Percentiles rank a stretch among this genome's conserved stretches.
Evolutionary conservation across 1,139 yeast species (phyloP).

Genomic region (Nakaseomyces glabratus): DNA sequence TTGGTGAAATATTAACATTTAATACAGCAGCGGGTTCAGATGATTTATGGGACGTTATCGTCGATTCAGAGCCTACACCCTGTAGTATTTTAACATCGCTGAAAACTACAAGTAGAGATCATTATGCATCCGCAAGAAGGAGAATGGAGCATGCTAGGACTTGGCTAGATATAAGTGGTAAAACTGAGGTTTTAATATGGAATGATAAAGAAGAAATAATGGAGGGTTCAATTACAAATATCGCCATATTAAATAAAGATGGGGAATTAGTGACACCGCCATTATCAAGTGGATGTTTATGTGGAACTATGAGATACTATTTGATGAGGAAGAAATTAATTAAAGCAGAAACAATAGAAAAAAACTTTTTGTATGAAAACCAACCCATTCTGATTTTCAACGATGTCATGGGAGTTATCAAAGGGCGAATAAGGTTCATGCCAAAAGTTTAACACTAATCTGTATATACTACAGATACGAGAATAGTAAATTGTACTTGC

Average conservation of each 20-base stretch:
- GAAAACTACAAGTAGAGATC: constrained; percentile 69
- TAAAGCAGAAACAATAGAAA: constrained; percentile 44
- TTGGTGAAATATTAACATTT: too few relatives aligned
- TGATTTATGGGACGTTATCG: constrained; percentile 46
- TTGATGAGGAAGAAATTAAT: constrained; percentile 48
- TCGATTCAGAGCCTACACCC: constrained; percentile 46
- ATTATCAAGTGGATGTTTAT: constrained; percentile 67
- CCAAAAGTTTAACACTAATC: not conserved
- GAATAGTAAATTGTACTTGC: too few relatives aligned
- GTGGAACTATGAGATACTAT: constrained; percentile 72
- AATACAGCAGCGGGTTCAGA: too few relatives aligned
- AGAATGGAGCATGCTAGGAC: constrained; percentile 36
- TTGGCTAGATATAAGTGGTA: constrained; percentile 19
- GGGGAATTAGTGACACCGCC: constrained; percentile 71
- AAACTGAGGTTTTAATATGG: constrained; percentile 61
- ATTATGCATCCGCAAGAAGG: constrained; percentile 54
- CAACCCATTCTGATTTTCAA: constrained; percentile 66
- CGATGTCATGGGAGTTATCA: constrained; percentile 73
- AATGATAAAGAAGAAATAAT: constrained; percentile 54
- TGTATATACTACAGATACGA: too few relatives aligned
- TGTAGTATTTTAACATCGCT: constrained; percentile 77
- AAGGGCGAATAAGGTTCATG: constrained; percentile 39
- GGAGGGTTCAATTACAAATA: constrained; percentile 81
- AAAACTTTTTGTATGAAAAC: constrained; percentile 45
- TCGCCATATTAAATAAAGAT: constrained; percentile 46